These are phyloP conservation scores for Globisporangium canariense DNA, from an alignment of 352 stramenopile genomes.

Conservation along the genomic window DNA sequence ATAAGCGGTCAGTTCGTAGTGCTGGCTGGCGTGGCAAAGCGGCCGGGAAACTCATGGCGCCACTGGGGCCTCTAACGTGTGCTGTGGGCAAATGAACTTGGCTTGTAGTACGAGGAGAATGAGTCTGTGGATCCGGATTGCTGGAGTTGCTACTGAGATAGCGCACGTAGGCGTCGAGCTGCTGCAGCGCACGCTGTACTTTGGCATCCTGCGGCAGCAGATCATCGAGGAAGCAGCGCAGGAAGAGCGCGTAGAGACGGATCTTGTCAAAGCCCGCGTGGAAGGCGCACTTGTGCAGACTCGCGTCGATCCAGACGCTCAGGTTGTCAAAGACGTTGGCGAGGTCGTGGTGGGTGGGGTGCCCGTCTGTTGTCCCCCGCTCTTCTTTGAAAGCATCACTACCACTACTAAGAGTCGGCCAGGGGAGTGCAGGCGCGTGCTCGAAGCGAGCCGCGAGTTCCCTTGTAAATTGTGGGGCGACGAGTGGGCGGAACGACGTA, in stretches of 20 bases:
- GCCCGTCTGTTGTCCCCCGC: neutral
- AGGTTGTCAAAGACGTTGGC: conserved; percentile 34
- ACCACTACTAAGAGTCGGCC: too few species aligned
- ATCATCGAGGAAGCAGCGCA: conserved; percentile 26
- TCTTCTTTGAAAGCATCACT: neutral
- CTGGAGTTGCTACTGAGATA: conserved; percentile 13
- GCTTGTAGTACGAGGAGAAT: neutral
- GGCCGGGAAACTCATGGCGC: neutral
- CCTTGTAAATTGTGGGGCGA: conserved; percentile 3
- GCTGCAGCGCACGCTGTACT: conserved; percentile 6
- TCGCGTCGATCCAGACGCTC: conserved; percentile 36
- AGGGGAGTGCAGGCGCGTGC: neutral
- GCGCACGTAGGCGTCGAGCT: conserved; percentile 28
- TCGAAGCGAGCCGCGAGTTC: conserved; percentile 1
- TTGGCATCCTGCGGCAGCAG: conserved; percentile 18
- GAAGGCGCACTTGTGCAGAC: conserved; percentile 13
- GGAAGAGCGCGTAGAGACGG: conserved; percentile 27
- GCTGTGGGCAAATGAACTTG: neutral
- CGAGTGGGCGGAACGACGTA: conserved; percentile 7
- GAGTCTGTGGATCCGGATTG: neutral
- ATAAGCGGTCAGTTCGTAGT: conserved; percentile 13
- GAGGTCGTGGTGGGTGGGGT: conserved; percentile 1
- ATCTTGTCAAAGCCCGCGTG: conserved; percentile 36
- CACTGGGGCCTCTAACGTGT: neutral
- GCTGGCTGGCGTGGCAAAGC: neutral